Evolutionary conservation across 768 basidiomycete genomes (phyloP).

Genomic region (Postia placenta): DNA sequence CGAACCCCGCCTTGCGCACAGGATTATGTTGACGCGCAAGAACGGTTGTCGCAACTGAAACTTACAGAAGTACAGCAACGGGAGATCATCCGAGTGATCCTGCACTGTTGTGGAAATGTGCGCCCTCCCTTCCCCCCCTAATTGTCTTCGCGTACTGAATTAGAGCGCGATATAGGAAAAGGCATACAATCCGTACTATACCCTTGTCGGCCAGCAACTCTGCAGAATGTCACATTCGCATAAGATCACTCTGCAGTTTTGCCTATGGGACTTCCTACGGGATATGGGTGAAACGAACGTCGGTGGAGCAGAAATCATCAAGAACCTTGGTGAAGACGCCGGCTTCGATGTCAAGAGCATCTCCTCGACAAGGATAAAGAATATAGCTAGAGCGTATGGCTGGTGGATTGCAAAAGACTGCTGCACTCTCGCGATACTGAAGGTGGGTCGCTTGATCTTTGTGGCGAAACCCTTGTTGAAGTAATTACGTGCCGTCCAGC

Average conservation of each 20-base stretch:
- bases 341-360: conserved; percentile 44
- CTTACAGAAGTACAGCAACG: conserved; percentile 88
- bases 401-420: conserved; percentile 93
- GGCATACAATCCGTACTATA: conserved; percentile 92
- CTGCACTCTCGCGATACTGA: conserved; percentile 69
- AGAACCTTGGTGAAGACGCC: conserved; percentile 45
- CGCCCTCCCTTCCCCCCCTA: conserved; percentile 16
- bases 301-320: conserved; percentile 74
- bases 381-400: conserved; percentile 80
- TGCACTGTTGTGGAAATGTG: conserved; percentile 92
- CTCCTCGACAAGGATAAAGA: conserved; percentile 51
- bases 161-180: conserved; percentile 56
- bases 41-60: conserved; percentile 77
- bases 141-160: conserved; percentile 4
- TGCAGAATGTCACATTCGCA: conserved; percentile 75
- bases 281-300: conserved; percentile 81
- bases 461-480: not conserved
- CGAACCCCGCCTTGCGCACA: conserved; percentile 25
- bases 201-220: conserved; percentile 81
- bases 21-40: conserved; percentile 97
- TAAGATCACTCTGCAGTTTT: conserved; percentile 91
- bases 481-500: conserved; percentile 37
- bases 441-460: conserved; percentile 53
- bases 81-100: conserved; percentile 86
- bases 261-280: conserved; percentile 94